phyloP scores from a whole-genome alignment of 164 flowering plant species.

The Vitis cinerea region DNA sequence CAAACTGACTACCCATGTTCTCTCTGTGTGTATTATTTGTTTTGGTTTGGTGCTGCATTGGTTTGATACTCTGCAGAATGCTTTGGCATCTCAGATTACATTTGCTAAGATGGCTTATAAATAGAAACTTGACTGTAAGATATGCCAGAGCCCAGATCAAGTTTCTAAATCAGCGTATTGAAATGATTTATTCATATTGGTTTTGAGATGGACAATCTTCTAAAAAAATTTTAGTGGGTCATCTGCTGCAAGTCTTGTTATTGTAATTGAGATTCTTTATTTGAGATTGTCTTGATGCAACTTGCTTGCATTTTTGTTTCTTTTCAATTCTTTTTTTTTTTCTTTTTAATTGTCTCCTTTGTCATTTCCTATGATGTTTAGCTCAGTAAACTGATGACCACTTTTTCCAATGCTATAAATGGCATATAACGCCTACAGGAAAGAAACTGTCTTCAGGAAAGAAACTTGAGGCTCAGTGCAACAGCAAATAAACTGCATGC shows the following conservation, averaged over 20 bases:
- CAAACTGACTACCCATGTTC: background rate
- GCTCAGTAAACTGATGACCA: background rate
- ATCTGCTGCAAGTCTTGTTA: no score
- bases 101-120: background rate
- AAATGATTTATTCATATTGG: no score
- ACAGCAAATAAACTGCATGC: conserved; percentile 64
- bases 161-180: no score
- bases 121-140: no score
- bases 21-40: background rate
- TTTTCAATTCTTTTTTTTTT: background rate
- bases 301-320: no score
- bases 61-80: background rate
- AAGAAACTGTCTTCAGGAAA: conserved; percentile 68
- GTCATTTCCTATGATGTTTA: conserved; percentile 2
- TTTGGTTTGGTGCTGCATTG: background rate
- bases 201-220: no score
- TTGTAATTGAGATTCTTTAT: no score
- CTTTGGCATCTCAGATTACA: background rate
- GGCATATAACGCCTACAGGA: conserved; percentile 43
- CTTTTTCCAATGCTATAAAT: conserved; percentile 1
- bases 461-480: conserved; percentile 41
- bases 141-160: no score
- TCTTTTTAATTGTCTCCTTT: background rate
- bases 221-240: no score
- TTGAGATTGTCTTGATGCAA: no score